These are phyloP conservation scores for Nicotiana tomentosiformis DNA, from an alignment of 257 asterid genomes.

Conservation along the genomic window DNA sequence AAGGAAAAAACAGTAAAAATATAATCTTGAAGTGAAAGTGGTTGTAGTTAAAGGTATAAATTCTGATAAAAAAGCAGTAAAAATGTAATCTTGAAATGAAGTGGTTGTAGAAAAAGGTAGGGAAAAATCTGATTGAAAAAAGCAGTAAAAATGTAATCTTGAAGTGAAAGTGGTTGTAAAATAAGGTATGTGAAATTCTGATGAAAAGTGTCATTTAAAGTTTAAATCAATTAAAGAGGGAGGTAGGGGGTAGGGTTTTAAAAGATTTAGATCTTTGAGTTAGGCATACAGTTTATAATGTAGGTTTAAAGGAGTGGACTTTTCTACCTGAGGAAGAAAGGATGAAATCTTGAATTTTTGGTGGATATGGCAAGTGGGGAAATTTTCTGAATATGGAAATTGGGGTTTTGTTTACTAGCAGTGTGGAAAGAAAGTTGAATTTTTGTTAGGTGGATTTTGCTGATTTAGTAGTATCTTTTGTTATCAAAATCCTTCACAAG, in stretches of 20 bases:
- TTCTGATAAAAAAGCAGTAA: not conserved
- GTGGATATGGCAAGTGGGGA: not conserved
- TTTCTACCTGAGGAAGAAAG: not conserved
- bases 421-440: not conserved
- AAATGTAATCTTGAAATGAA: too few relatives aligned
- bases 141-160: not conserved
- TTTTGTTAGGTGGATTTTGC: not conserved
- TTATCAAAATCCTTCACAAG: conserved; percentile 1
- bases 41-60: not conserved
- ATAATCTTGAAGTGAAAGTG: conserved; percentile 1
- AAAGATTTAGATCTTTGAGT: conserved; percentile 5
- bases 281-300: not conserved
- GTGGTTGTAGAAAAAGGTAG: not conserved
- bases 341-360: not conserved
- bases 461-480: not conserved
- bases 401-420: not conserved
- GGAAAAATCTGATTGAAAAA: not conserved
- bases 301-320: not conserved
- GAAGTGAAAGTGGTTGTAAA: not conserved
- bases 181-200: not conserved
- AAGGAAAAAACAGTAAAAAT: not conserved
- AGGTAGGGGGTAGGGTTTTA: not conserved
- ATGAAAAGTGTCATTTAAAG: not conserved
- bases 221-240: not conserved
- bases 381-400: not conserved